A percentile compares a stretch with the other conserved stretches of the same genome.
These are phyloP conservation scores for Suhomyces maxii DNA, from an alignment of 1,139 yeast genomes.

Conservation along the genomic window DNA sequence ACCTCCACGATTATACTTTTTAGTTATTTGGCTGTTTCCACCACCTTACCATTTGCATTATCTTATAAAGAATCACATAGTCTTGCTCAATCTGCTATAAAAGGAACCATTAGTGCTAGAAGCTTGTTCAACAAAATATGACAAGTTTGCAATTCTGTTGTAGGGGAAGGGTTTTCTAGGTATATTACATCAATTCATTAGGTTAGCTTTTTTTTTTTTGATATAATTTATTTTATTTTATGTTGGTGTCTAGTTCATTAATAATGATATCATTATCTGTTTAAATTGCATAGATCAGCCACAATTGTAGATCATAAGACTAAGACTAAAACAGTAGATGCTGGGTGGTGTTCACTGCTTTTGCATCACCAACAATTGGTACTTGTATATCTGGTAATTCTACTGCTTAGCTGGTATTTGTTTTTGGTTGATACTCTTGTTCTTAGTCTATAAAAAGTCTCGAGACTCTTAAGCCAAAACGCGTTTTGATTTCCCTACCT, in stretches of 20 bases:
- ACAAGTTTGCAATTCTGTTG: neutral
- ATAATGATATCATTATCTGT: neutral
- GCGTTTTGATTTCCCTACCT: too few species aligned
- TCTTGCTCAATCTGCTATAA: slow-evolving; percentile 21
- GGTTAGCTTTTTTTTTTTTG: slow-evolving; percentile 1
- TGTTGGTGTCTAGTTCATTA: neutral
- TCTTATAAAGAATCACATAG: slow-evolving; percentile 41
- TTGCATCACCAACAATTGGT: too few species aligned
- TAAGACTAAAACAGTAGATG: too few species aligned
- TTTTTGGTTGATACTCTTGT: too few species aligned
- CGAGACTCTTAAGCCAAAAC: too few species aligned
- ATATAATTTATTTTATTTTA: too few species aligned
- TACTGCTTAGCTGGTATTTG: too few species aligned
- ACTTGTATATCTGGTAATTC: too few species aligned
- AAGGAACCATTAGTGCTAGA: slow-evolving; percentile 41
- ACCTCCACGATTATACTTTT: slow-evolving; percentile 32
- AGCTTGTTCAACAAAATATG: slow-evolving; percentile 42
- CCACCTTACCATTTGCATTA: slow-evolving; percentile 44
- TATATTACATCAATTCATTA: neutral
- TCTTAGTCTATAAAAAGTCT: too few species aligned
- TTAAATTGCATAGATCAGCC: neutral
- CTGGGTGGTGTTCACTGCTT: too few species aligned
- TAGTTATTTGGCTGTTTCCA: slow-evolving; percentile 42
- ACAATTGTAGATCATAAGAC: neutral
- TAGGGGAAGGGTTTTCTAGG: too few species aligned